Base-by-base conservation (phyloP, 1,284 basidiomycete species). In the Trichosporon sp. region DNA sequence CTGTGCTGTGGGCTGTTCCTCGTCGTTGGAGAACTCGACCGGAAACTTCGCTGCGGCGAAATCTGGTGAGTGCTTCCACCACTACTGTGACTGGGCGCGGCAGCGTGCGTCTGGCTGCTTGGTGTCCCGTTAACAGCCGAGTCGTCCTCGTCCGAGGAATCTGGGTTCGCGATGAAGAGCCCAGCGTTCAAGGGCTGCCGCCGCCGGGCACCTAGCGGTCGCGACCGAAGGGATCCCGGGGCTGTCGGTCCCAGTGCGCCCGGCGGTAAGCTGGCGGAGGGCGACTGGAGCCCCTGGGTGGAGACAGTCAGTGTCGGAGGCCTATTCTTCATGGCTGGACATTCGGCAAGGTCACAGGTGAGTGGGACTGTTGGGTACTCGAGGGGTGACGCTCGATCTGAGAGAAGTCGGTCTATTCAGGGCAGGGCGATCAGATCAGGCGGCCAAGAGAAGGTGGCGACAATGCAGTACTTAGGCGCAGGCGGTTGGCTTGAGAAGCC, bases 1-100 rank as follows among this genome's bases (percentile, higher is more conserved):
- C 56, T 61, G 56, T 61, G 56, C 56, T 61, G 56, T 14, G 56
- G 56, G 26, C 56, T 61, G 31, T 32, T 61, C 11, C 56, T 31
- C 4, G 38, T 40, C 11, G 56, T 14, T 16, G 56, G 56, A 7
- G 56, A 61, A 16, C 16, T 48, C n/a, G 46, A 48, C 16, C 46
- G 46, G n/a, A 48, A 48, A 61, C 56, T 61, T 31, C 56, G 26
- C 12, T 61, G 56, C 11, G 56, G 56, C 26, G 56, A 61, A 31
- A 61, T 31, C 31, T 61, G 56, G 54, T 56, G 46, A 48, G 46
- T 48, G 19, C 46, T 48, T 48, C 38, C 38, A 40, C 46, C 46
- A 48, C 19, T 48, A 16, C 46, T 48, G 46, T 48, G 14, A 48
- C 46, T 48, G 3, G 14, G 19, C 2, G 38, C 38, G 6, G 56